Evolutionary conservation across 2,329 filamentous ascomycete genomes (phyloP).

Genomic region (Macrophomina tecta): DNA sequence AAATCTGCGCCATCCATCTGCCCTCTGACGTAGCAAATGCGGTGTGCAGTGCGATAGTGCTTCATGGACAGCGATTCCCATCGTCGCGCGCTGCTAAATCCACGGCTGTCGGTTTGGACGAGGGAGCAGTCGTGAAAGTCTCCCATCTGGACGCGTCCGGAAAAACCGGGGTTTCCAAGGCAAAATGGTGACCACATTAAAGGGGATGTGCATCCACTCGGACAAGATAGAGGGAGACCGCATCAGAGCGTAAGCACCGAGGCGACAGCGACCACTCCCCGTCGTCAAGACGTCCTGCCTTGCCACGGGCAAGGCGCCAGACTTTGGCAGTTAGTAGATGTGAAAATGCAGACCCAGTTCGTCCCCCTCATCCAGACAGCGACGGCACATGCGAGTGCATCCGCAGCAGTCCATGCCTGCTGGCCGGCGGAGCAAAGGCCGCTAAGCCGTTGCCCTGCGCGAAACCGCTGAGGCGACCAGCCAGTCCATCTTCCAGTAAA

Average conservation of each 20-base stretch:
- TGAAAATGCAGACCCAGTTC: constrained; percentile 8
- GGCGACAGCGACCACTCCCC: constrained; percentile 12
- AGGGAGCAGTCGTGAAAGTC: background rate
- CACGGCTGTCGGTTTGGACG: constrained; percentile 16
- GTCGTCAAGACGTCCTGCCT: constrained; percentile 5
- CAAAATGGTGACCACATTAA: constrained; percentile 1
- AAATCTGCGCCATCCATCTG: background rate
- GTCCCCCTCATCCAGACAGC: constrained; percentile 12
- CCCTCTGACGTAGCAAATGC: background rate
- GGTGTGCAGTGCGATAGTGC: background rate
- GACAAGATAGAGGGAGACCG: background rate
- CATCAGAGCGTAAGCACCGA: constrained; percentile 8
- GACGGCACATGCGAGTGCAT: background rate
- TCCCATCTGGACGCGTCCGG: background rate
- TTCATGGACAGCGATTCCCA: background rate
- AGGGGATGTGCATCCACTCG: constrained; percentile 3
- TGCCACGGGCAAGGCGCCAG: constrained; percentile 11
- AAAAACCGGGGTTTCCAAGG: constrained; percentile 13
- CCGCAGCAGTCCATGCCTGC: background rate
- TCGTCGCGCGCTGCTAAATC: constrained; percentile 14
- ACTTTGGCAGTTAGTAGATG: constrained; percentile 14
- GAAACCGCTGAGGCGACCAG: constrained; percentile 2
- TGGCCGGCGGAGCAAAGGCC: constrained; percentile 12
- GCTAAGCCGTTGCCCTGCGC: background rate
- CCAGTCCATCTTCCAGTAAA: constrained; percentile 10